Percentiles rank a stretch among this genome's conserved stretches.
Evolutionary conservation across 805 yeast genomes (phyloP).

Genomic region (Kluyveromyces starmeri): DNA sequence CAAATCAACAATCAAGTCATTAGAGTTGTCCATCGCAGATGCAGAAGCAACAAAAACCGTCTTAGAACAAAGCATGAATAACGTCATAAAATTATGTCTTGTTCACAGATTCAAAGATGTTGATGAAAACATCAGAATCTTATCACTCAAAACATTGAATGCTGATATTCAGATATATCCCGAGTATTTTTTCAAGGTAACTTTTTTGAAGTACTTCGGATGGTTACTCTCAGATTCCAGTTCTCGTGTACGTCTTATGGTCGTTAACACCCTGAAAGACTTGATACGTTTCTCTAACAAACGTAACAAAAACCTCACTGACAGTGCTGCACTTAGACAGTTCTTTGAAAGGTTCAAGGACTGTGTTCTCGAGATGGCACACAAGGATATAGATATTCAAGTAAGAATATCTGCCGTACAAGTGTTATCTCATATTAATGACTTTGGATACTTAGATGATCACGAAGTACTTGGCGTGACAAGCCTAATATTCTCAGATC

Average conservation of each 20-base stretch:
- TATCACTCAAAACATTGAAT: constrained; percentile 56
- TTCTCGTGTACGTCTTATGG: constrained; percentile 54
- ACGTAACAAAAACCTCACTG: constrained; percentile 30
- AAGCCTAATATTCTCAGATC: constrained; percentile 36
- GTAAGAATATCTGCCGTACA: constrained; percentile 45
- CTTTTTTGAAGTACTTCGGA: constrained; percentile 69
- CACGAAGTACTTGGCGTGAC: constrained; percentile 40
- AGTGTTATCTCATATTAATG: constrained; percentile 46
- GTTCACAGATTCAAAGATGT: constrained; percentile 74
- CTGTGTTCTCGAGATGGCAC: constrained; percentile 56
- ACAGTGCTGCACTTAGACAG: constrained; percentile 57
- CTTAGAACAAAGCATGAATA: constrained; percentile 49
- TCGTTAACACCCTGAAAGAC: constrained; percentile 43
- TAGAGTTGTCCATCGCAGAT: constrained; percentile 35
- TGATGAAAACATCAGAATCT: constrained; percentile 61
- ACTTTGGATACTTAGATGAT: constrained; percentile 56
- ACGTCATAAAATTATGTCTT: constrained; percentile 58
- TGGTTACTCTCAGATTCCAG: constrained; percentile 75
- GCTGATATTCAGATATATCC: constrained; percentile 66
- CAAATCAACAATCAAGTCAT: constrained; percentile 37
- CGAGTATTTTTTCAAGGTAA: constrained; percentile 58
- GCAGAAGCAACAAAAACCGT: constrained; percentile 43
- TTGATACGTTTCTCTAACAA: constrained; percentile 32
- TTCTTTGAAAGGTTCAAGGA: constrained; percentile 67
- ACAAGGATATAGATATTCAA: constrained; percentile 44